phyloP scores from a whole-genome alignment of 768 basidiomycete species.

The Auricularia auricula-judae region DNA sequence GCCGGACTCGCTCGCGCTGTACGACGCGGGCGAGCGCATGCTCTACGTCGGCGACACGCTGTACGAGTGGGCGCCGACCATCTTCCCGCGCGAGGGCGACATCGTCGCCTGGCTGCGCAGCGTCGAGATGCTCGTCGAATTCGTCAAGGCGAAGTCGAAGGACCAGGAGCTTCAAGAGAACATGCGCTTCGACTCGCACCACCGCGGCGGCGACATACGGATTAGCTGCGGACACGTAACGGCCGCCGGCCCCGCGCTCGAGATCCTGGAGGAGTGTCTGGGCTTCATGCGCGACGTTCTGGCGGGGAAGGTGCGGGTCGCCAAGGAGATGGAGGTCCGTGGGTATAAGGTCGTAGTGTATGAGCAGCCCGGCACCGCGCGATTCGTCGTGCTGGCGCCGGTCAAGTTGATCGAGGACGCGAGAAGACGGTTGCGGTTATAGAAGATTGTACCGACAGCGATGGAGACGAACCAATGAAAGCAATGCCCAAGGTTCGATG shows the following conservation, averaged over 20 bases:
- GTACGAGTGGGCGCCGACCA: conserved; percentile 44
- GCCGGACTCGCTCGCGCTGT: conserved; percentile 46
- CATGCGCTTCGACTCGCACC: neutral
- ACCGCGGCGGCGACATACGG: conserved; percentile 10
- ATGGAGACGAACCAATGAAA: neutral
- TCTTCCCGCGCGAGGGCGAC: conserved; percentile 45
- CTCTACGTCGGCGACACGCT: conserved; percentile 47
- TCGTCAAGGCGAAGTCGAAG: conserved; percentile 21
- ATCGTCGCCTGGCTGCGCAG: conserved; percentile 37
- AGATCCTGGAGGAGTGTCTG: conserved; percentile 31
- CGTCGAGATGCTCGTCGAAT: conserved; percentile 30
- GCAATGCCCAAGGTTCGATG: neutral
- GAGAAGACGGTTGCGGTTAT: neutral
- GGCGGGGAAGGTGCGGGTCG: conserved; percentile 27
- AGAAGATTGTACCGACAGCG: neutral
- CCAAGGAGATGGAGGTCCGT: conserved; percentile 19
- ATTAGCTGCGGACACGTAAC: conserved; percentile 45
- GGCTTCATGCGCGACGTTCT: conserved; percentile 40
- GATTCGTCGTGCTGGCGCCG: neutral
- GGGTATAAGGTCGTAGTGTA: conserved; percentile 34
- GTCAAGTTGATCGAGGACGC: neutral
- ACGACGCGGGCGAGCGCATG: conserved; percentile 38
- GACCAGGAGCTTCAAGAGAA: too few relatives aligned
- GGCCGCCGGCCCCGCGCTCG: conserved; percentile 31
- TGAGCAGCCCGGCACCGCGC: conserved; percentile 24